Percentiles rank a stretch among this genome's conserved stretches.
These are phyloP conservation scores for Cladophialophora carrionii DNA, from an alignment of 2,329 filamentous ascomycete genomes.

Conservation along the genomic window DNA sequence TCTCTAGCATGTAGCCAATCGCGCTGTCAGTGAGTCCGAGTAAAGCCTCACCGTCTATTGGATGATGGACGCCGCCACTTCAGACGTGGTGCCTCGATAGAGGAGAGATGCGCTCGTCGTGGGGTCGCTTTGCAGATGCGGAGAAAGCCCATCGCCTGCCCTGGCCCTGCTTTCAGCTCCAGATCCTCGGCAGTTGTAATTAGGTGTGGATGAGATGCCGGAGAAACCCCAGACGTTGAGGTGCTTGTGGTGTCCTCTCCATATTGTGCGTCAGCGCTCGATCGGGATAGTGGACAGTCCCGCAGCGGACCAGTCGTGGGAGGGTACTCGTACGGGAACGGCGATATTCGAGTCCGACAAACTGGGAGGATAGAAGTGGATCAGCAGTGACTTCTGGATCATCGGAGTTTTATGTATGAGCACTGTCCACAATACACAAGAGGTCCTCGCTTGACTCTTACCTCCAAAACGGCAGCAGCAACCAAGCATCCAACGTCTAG, in stretches of 20 bases:
- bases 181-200: slow-evolving; percentile 30
- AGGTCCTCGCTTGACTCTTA: not conserved
- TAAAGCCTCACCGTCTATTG: not conserved
- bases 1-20: slow-evolving; percentile 5
- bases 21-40: not conserved
- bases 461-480: not conserved
- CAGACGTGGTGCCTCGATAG: not conserved
- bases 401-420: not conserved
- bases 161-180: not conserved
- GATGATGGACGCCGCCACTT: not conserved
- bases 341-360: not conserved
- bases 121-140: slow-evolving; percentile 20
- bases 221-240: slow-evolving; percentile 22
- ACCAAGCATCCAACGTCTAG: not conserved
- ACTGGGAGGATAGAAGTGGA: not conserved
- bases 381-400: not conserved
- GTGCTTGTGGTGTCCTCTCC: not conserved
- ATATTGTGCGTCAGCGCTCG: slow-evolving; percentile 3
- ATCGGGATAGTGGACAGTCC: slow-evolving; percentile 17
- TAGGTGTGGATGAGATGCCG: slow-evolving; percentile 14
- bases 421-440: not conserved
- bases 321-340: not conserved
- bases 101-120: slow-evolving; percentile 17
- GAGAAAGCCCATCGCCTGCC: slow-evolving; percentile 25
- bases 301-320: slow-evolving; percentile 3